Evolutionary conservation across 257 asterid species (phyloP), one percentile per base, ranked within the genome.

Genomic region (Lantana camara): DNA sequence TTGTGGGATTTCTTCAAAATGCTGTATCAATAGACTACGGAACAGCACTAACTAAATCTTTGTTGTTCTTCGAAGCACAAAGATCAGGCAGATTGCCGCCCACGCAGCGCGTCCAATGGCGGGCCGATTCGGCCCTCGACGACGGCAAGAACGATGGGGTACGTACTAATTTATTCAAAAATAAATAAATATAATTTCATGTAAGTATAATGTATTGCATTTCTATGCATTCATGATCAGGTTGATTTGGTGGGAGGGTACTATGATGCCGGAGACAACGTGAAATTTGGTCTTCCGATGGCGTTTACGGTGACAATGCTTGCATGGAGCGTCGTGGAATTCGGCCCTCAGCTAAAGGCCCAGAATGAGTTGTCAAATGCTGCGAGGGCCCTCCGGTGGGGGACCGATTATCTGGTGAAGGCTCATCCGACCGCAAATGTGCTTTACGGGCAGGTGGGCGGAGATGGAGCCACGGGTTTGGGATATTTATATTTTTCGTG

Each of bases 251-350:
- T 66, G 0, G 96, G 96, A 67, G 96, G 96, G 57, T 89, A 89
- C 54, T 89, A 83, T 37, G 92, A 85, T 15, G 89, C 94, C 0
- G 94, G 96, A 24, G 96, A 85, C 80, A 83, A 85, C 42, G 87
- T 88, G 3, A 89, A 89, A 63, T 86, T 83, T 27, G 95, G 92
- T 13, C 65, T 85, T 8, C 95, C 96, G 1, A 82, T 89, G 96
- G 96, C 96, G 0, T 86, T 63, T 30, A 75, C 90, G 1, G 46
- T 80, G 64, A 85, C 95, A 7, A 80, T 88, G 83, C 63, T 88
- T 12, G 54, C 90, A 1, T 88, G 96, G 96, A 78, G 90, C 67
- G 82, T 62, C 4, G 65, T 74, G 5, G 85, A 82, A 32, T 89
- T 65, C 54, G 55, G 75, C 32, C 7, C 62, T 8, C 68, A 77